A percentile compares a stretch with the other conserved stretches of the same genome.
phyloP scores from a whole-genome alignment of 148 eudicot species.

The Amaranthus cruentus region DNA sequence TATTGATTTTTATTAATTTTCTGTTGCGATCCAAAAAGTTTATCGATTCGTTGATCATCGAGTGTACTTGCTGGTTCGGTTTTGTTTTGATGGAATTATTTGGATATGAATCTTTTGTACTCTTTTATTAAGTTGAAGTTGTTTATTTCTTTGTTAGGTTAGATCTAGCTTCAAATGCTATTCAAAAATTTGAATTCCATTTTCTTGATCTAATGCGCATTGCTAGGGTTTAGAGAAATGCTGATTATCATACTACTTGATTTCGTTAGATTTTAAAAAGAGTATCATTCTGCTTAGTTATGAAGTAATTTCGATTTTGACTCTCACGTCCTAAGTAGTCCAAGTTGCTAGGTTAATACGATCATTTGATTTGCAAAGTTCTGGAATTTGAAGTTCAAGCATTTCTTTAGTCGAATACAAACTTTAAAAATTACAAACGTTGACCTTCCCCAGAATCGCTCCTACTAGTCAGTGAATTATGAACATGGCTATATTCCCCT shows the following conservation, averaged over 20 bases:
- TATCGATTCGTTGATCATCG: background rate
- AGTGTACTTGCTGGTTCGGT: slow-evolving; percentile 1
- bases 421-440: background rate
- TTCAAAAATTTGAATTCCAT: background rate
- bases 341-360: background rate
- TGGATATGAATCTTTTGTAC: background rate
- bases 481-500: background rate
- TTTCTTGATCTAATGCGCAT: slow-evolving; percentile 1
- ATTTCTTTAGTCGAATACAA: background rate
- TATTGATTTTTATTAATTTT: background rate
- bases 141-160: background rate
- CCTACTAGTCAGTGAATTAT: background rate
- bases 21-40: slow-evolving; percentile 18
- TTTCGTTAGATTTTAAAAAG: background rate
- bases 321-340: background rate
- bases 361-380: background rate
- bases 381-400: background rate
- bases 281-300: background rate
- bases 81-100: slow-evolving; percentile 10
- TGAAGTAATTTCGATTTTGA: background rate
- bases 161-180: slow-evolving; percentile 19
- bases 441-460: background rate
- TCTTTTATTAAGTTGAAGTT: background rate
- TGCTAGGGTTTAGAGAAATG: background rate
- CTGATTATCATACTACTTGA: background rate